phyloP scores from a whole-genome alignment of 805 yeast species.

The Cyberlindnera samutprakarnensis region DNA sequence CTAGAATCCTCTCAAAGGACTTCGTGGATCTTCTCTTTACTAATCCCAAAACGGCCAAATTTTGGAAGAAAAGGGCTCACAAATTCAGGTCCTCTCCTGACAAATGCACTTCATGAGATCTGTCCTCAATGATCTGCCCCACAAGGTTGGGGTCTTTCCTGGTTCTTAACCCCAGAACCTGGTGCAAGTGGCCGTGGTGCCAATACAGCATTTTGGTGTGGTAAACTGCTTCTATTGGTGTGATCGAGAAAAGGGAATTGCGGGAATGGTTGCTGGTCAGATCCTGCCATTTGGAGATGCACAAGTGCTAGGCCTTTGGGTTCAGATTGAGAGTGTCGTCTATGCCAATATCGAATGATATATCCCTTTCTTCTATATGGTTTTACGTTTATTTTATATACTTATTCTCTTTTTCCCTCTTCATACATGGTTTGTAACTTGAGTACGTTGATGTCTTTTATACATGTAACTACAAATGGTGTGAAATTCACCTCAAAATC shows the following conservation, averaged over 20 bases:
- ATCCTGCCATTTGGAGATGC: slow-evolving; percentile 29
- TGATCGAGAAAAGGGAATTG: slow-evolving; percentile 31
- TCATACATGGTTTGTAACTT: too few species aligned
- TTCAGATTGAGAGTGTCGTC: slow-evolving; percentile 14
- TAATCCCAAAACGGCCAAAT: slow-evolving; percentile 24
- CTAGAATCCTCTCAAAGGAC: slow-evolving; percentile 23
- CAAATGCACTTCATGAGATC: slow-evolving; percentile 14
- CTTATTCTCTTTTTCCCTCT: too few species aligned
- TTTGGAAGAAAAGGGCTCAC: slow-evolving; percentile 15
- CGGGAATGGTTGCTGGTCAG: slow-evolving; percentile 33
- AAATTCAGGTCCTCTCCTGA: slow-evolving; percentile 8
- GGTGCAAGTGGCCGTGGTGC: slow-evolving; percentile 30
- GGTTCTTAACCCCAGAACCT: slow-evolving; percentile 18
- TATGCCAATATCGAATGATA: too few species aligned
- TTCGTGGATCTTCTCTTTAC: slow-evolving; percentile 25
- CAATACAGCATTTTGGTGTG: slow-evolving; percentile 33
- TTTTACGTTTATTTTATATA: too few species aligned
- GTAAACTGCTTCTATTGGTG: slow-evolving; percentile 36
- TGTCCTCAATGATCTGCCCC: slow-evolving; percentile 21
- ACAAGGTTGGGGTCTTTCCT: slow-evolving; percentile 28
- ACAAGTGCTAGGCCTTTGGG: slow-evolving; percentile 13
- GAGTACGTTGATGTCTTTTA: too few species aligned
- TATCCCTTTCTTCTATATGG: too few species aligned
- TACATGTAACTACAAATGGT: too few species aligned
- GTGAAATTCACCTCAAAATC: too few species aligned